Percentiles rank a stretch among this genome's conserved stretches.
Evolutionary conservation across 257 asterid species (phyloP).

Genomic region (Phtheirospermum japonicum): DNA sequence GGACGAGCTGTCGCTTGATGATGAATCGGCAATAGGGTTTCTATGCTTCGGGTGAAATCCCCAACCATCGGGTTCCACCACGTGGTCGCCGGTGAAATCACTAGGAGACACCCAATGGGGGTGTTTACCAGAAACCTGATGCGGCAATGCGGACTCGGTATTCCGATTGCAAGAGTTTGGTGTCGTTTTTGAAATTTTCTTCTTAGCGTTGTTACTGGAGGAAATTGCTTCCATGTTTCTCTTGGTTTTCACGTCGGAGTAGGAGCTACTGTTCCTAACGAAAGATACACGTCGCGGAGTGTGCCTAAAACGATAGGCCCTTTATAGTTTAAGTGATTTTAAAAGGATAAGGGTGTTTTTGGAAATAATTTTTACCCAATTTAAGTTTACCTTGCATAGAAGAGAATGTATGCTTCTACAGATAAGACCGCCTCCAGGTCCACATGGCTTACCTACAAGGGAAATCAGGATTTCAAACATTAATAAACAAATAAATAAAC

Average conservation of each 20-base stretch:
- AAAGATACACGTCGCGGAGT: conserved; percentile 32
- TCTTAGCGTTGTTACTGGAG: conserved; percentile 36
- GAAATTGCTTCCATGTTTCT: conserved; percentile 38
- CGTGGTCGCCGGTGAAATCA: conserved; percentile 32
- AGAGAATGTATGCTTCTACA: conserved; percentile 51
- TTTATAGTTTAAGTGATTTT: conserved; percentile 5
- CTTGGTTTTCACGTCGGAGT: conserved; percentile 36
- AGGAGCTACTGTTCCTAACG: conserved; percentile 20
- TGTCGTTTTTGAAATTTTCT: conserved; percentile 36
- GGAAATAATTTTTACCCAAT: neutral
- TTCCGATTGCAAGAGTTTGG: conserved; percentile 25
- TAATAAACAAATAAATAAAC: no score
- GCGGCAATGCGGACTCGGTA: conserved; percentile 19
- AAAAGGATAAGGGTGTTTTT: neutral
- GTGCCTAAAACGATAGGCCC: conserved; percentile 30
- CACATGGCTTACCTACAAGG: conserved; percentile 41
- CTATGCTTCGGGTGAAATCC: conserved; percentile 21
- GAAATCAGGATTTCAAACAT: neutral
- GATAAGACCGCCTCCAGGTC: conserved; percentile 45
- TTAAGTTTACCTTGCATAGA: conserved; percentile 40
- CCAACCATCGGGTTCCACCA: conserved; percentile 27
- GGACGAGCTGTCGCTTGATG: conserved; percentile 50
- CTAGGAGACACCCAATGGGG: conserved; percentile 31
- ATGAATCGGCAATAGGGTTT: conserved; percentile 37
- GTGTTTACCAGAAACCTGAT: conserved; percentile 28